Percentiles rank a stretch among this genome's conserved stretches.
Conservation (phyloP, 1,284 basidiomycete genomes). For the Neolentinus lepideus region DNA sequence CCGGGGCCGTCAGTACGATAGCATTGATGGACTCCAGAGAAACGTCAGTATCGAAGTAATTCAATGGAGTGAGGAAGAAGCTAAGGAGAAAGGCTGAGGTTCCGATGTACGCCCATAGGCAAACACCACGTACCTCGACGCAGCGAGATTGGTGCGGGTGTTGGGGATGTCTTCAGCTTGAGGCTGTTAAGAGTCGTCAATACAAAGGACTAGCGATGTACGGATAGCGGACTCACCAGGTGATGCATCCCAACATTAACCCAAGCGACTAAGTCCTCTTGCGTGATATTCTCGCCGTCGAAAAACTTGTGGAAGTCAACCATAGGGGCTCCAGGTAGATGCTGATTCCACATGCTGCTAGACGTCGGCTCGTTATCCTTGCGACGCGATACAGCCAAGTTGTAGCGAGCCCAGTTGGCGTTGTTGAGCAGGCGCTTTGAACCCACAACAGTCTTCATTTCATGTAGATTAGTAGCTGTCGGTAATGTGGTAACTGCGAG, state of each 20-base stretch:
- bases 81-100: constrained; percentile 1
- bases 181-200: constrained; percentile 24
- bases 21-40: constrained; percentile 51
- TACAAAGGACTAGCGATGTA: neutral
- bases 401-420: constrained; percentile 60
- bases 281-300: constrained; percentile 52
- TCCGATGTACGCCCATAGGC: neutral
- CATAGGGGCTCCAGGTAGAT: constrained; percentile 48
- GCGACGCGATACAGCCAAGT: constrained; percentile 47
- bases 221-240: constrained; percentile 24
- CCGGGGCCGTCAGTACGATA: constrained; percentile 38
- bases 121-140: constrained; percentile 35
- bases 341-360: constrained; percentile 54
- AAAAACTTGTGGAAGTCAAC: constrained; percentile 62
- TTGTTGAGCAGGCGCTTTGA: constrained; percentile 52
- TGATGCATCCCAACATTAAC: constrained; percentile 61
- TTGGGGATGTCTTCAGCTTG: constrained; percentile 56
- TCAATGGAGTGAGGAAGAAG: constrained; percentile 54
- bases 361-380: constrained; percentile 56
- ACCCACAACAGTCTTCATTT: constrained; percentile 42
- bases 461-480: constrained; percentile 1
- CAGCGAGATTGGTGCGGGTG: constrained; percentile 52
- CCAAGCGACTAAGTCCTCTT: constrained; percentile 59
- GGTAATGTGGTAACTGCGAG: constrained; percentile 4
- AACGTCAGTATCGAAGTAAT: constrained; percentile 58